Base-by-base conservation (phyloP, 495 filamentous ascomycete genomes). In the Melanomma pulvis-pyrius region DNA sequence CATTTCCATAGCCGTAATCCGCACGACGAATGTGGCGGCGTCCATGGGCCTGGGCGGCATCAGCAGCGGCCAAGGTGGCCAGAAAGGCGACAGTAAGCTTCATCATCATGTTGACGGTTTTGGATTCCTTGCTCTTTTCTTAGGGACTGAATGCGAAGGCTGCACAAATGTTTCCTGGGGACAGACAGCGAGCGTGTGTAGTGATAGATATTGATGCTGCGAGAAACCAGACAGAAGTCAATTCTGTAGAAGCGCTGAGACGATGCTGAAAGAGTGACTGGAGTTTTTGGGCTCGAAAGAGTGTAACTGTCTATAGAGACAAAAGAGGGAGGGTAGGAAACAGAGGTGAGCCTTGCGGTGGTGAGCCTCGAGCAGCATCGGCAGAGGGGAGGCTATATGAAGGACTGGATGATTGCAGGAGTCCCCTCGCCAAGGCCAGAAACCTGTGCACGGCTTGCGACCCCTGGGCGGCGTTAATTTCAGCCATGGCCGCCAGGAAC, bases 211-310 rank as follows among this genome's bases (percentile, higher is more conserved):
- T 59, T 69, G 67, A 69, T 64, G 32, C 60, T 69, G 67, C 67
- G 55, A 69, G 53, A 46, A 65, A 64, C 60, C 53, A 57, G 67
- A 61, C 67, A 69, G 67, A 69, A 69, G 30, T 69, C 67, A 69
- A 69, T 61, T 69, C 67, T 69, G 67, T 61, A 39, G 29, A 50
- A 39, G 25, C 59, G 49, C 46, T 34, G 29, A 13, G 56, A 32
- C 22, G 44, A 32, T 52, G 47, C 13, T 17, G 66, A 69, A 69
- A 36, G 67, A 69, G 67, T 65, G 67, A 69, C 67, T 69, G 53
- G 67, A 50, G 49, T 46, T 63, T 21, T 50, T 47, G n/a, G 49
- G 2, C 39, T 44, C 39, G 32, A 68, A 69, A 55, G 61, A 69
- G 61, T 54, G 67, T 39, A 19, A 60, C 19, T 52, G 67, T 65